Percentiles rank a stretch among this genome's conserved stretches.
Evolutionary conservation across 176 grass and related monocot genomes (phyloP).

Genomic region (Musa itinerans): DNA sequence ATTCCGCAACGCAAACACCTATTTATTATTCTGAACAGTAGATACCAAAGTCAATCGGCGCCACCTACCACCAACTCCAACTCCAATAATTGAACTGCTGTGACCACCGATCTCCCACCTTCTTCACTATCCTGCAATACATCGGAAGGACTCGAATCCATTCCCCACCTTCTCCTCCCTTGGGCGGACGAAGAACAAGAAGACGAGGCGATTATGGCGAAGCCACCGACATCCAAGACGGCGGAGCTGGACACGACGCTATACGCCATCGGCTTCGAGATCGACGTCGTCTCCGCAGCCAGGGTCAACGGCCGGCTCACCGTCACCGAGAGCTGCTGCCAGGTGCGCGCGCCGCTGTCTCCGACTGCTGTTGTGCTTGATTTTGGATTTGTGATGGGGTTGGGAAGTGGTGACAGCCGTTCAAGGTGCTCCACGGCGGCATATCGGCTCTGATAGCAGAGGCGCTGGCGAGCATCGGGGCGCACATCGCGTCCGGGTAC

Average conservation of each 20-base stretch:
- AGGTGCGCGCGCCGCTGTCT: conserved; percentile 26
- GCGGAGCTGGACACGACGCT: conserved; percentile 45
- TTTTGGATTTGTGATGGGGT: not conserved
- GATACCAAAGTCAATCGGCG: too few species aligned
- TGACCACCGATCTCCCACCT: too few species aligned
- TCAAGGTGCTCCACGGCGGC: conserved; percentile 90
- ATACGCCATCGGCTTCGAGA: conserved; percentile 58
- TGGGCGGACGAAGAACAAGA: too few species aligned
- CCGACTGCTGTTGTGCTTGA: too few species aligned
- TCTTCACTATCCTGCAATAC: too few species aligned
- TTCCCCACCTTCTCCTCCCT: too few species aligned
- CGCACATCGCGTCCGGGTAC: conserved; percentile 78
- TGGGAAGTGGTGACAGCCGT: conserved; percentile 37
- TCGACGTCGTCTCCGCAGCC: conserved; percentile 45
- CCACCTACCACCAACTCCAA: too few species aligned
- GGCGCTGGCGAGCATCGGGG: conserved; percentile 79
- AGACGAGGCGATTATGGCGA: not conserved
- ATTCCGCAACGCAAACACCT: too few species aligned
- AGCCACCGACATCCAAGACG: not conserved
- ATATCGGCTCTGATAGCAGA: conserved; percentile 72
- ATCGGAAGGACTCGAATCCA: too few species aligned
- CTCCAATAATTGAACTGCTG: too few species aligned
- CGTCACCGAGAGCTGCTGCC: conserved; percentile 58
- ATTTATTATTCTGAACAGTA: too few species aligned
- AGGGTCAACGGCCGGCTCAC: conserved; percentile 45